phyloP scores from a whole-genome alignment of 2,329 filamentous ascomycete species.

The Podosphaera fusca region DNA sequence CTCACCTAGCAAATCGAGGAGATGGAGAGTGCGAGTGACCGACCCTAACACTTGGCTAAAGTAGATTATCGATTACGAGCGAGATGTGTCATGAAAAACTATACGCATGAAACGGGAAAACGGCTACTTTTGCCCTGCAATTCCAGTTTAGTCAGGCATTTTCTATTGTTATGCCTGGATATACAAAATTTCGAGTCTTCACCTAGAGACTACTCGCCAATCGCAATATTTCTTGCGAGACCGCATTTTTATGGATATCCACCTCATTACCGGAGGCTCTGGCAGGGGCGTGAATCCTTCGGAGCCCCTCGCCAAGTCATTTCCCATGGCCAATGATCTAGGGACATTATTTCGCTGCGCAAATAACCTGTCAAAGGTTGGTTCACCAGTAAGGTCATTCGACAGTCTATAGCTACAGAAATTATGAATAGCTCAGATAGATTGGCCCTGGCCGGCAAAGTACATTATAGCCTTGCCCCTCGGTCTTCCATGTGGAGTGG shows the following conservation, averaged over 20 bases:
- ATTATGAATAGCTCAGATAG: not conserved
- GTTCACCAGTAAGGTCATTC: not conserved
- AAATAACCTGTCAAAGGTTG: not conserved
- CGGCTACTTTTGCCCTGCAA: not conserved
- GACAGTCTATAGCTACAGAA: not conserved
- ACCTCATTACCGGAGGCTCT: not conserved
- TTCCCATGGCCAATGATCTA: not conserved
- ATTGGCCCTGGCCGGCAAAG: not conserved
- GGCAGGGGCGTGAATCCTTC: not conserved
- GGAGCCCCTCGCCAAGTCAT: not conserved
- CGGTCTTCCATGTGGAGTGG: conserved; percentile 14
- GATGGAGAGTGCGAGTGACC: not conserved
- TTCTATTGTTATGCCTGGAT: not conserved
- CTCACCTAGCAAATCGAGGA: not conserved
- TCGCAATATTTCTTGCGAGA: not conserved
- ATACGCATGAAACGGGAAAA: not conserved
- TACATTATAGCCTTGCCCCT: conserved; percentile 3
- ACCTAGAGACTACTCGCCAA: not conserved
- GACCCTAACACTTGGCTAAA: not conserved
- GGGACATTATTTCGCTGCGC: not conserved
- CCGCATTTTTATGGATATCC: not conserved
- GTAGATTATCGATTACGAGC: not conserved
- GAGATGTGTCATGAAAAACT: not conserved
- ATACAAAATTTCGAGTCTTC: not conserved
- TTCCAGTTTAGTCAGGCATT: not conserved